A percentile compares a stretch with the other conserved stretches of the same genome.
Conservation (phyloP, 208 protist species). For the Herpetomonas samuelpessoai region DNA sequence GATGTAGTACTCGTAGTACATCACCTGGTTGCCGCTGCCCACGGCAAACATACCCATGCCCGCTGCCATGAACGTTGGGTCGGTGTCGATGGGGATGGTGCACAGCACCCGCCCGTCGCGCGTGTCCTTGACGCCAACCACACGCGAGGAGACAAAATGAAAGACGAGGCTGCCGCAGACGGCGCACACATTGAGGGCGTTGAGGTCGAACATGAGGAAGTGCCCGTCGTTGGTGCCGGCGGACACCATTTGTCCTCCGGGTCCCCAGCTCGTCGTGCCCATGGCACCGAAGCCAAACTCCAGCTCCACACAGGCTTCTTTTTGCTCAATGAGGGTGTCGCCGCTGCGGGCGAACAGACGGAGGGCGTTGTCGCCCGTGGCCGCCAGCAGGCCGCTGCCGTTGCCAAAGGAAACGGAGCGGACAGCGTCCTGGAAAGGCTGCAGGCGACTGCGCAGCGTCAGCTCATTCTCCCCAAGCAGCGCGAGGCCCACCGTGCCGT, state of each 20-base stretch:
- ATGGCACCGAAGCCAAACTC: slow-evolving; percentile 31
- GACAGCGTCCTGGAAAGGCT: slow-evolving; percentile 29
- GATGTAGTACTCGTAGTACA: slow-evolving; percentile 85
- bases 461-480: slow-evolving; percentile 36
- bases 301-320: slow-evolving; percentile 7
- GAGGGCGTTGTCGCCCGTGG: slow-evolving; percentile 38
- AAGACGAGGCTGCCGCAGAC: slow-evolving; percentile 70
- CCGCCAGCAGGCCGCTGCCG: slow-evolving; percentile 46
- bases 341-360: slow-evolving; percentile 55
- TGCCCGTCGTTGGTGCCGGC: slow-evolving; percentile 72
- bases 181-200: slow-evolving; percentile 75
- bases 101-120: slow-evolving; percentile 62
- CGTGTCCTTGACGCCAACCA: slow-evolving; percentile 83
- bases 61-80: slow-evolving; percentile 85
- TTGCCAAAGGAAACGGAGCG: slow-evolving; percentile 36
- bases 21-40: slow-evolving; percentile 70
- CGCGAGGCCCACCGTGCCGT: slow-evolving; percentile 51
- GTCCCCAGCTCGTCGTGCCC: slow-evolving; percentile 62
- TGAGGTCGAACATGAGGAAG: slow-evolving; percentile 75
- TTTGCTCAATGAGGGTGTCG: slow-evolving; percentile 53
- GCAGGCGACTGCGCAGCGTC: slow-evolving; percentile 27
- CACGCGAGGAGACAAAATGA: slow-evolving; percentile 82
- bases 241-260: slow-evolving; percentile 89
- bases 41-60: slow-evolving; percentile 84
- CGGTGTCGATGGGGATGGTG: slow-evolving; percentile 73